Conservation (phyloP, 495 filamentous ascomycete genomes). For the Saxophila tyrrhenica region DNA sequence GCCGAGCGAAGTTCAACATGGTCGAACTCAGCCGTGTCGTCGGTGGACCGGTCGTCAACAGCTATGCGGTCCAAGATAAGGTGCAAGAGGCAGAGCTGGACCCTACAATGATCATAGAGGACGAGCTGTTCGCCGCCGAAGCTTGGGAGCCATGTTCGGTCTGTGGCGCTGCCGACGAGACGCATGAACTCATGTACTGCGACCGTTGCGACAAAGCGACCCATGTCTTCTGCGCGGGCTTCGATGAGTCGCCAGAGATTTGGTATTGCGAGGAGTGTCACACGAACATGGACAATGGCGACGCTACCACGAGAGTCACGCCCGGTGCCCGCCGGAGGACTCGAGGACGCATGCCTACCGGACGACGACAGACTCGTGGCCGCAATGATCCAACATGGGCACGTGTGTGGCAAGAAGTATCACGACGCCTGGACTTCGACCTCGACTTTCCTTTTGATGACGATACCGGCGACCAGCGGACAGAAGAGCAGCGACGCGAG, state of each 20-base stretch:
- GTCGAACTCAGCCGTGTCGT: constrained; percentile 69
- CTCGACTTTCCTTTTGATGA: constrained; percentile 84
- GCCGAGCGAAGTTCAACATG: constrained; percentile 76
- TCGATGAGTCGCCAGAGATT: constrained; percentile 58
- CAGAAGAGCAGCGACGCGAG: constrained; percentile 48
- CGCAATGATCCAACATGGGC: constrained; percentile 41
- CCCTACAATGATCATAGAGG: constrained; percentile 60
- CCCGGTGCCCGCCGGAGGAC: not conserved
- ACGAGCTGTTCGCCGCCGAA: constrained; percentile 50
- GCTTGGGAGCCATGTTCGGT: constrained; percentile 63
- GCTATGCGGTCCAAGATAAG: constrained; percentile 76
- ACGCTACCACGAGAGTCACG: constrained; percentile 9
- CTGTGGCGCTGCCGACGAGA: constrained; percentile 65
- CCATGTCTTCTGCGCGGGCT: constrained; percentile 77
- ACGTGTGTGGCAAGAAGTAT: constrained; percentile 58
- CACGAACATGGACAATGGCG: constrained; percentile 35
- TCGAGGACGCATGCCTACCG: not conserved
- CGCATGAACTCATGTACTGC: constrained; percentile 59
- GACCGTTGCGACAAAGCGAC: constrained; percentile 75
- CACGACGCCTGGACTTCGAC: constrained; percentile 59
- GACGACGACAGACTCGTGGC: constrained; percentile 13
- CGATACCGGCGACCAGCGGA: constrained; percentile 43
- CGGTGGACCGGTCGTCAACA: constrained; percentile 63
- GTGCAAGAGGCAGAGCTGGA: constrained; percentile 85
- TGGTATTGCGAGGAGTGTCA: constrained; percentile 83